Base-by-base conservation (phyloP, 345 rosid species). In the Anastatica hierochuntica region DNA sequence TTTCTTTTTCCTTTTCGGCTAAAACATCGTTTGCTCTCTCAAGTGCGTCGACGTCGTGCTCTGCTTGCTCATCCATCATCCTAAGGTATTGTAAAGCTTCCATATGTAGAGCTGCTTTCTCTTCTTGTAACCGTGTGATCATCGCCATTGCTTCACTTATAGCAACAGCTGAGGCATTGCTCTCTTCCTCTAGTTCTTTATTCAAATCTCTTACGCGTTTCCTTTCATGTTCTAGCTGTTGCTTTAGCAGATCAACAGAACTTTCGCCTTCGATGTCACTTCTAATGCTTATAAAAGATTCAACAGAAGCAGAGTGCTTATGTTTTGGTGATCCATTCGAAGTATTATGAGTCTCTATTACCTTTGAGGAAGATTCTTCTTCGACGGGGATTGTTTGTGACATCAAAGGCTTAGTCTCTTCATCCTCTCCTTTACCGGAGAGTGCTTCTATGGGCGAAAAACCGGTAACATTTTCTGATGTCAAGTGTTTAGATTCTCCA, bases 11-110 rank as follows among this genome's bases (percentile, higher is more conserved):
- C 58, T 72, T 79, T 15, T 79, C 87, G 18, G 83, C 79, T 34
- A 79, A 49, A 19, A 82, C 77, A 56, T 79, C 81, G 53, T 82
- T 82, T 34, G 84, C 82, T 66, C 66, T 79, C 63, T 77, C 80
- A 45, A 87, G 67, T 5, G 79, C 85, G 38, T 81, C 90, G 14
- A 58, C 72, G 53, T 87, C 94, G 30, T 79, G 80, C 43, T 84
- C 94, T 0, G 87, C 85, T 68, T 88, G 90, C 69, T 82, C 94
- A 53, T 88, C 96, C 96, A 84, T 88, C 94, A 88, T 79, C 65
- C 96, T 81, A 47, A 88, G 66, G 75, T 74, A 78, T 63, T 88
- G 96, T 60, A 79, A 55, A 23, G 88, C 90, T 51, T 88, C 96
- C 94, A 82, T 84, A 40, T 74, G 83, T 26, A 84, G 79, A 30